Base-by-base conservation (phyloP, 345 rosid genomes). In the Hypericum perforatum region DNA sequence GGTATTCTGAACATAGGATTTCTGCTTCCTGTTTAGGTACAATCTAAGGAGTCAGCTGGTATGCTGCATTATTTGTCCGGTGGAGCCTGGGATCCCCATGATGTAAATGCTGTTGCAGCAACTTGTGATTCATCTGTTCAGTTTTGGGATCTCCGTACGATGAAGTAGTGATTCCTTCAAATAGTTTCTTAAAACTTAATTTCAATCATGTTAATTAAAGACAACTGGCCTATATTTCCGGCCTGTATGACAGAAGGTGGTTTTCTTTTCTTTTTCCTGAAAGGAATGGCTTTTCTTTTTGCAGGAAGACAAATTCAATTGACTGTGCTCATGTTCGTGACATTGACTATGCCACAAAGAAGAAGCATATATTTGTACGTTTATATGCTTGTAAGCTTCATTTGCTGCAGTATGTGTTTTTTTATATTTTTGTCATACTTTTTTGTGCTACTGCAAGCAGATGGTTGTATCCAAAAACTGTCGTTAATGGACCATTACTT, bases 11-110 rank as follows among this genome's bases (percentile, higher is more conserved):
- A 22, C 32, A 22, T 22, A 22, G 32, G 32, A 22, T 22, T 22
- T 22, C 32, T 22, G 32, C 32, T 65, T 67, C 39, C 59, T 41
- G 45, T 69, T 15, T 63, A 82, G 97, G 91, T 84, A 43, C 70
- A 74, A 51, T 90, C 95, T 37, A 84, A 84, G 68, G 91, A 77
- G 47, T 82, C 95, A 40, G 74, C 89, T 66, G 94, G 95, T 52
- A 74, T 82, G 88, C 68, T 86, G 60, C 95, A 86, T 55, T 76
- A 75, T 66, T 66, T 86, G 57, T 80, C 86, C 67, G 88, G 95
- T 67, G 94, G 95, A 69, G 94, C 90, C 14, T 84, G 94, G 95
- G 88, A 89, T 80, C 96, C 92, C 2, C 95, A 91, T 74, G 87
- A 87, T 38, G 68, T 75, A 46, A 91, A 85, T 76, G 58, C 78